Conservation (phyloP, 2,329 filamentous ascomycete genomes). For the Falciphora oryzae region DNA sequence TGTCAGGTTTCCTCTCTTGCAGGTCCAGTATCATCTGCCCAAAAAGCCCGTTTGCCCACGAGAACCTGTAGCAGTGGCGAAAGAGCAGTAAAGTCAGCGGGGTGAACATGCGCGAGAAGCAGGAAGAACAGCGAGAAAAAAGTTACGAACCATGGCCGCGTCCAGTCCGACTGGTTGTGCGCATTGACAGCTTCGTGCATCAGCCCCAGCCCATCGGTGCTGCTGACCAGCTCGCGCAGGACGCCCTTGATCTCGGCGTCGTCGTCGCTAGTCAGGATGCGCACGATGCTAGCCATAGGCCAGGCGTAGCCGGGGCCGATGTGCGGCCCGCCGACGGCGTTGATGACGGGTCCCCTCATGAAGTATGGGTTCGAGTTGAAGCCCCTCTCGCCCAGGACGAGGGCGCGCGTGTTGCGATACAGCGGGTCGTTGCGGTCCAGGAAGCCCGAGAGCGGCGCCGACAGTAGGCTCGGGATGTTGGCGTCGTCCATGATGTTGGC, state of each 20-base stretch:
- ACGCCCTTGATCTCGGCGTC: conserved; percentile 67
- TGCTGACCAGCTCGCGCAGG: conserved; percentile 59
- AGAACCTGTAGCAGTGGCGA: conserved; percentile 58
- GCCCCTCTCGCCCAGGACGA: conserved; percentile 47
- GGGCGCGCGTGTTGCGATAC: conserved; percentile 69
- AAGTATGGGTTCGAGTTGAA: conserved; percentile 66
- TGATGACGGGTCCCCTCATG: conserved; percentile 46
- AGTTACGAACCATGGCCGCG: conserved; percentile 35
- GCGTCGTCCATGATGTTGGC: conserved; percentile 60
- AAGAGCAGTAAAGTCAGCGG: conserved; percentile 3
- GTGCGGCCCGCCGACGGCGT: conserved; percentile 47
- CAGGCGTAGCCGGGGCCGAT: conserved; percentile 65
- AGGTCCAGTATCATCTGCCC: conserved; percentile 77
- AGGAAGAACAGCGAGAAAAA: neutral
- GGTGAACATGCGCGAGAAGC: neutral
- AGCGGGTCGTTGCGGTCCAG: conserved; percentile 50
- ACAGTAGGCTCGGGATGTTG: conserved; percentile 58
- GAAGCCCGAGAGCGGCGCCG: conserved; percentile 57
- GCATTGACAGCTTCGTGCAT: conserved; percentile 78
- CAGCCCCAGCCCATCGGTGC: conserved; percentile 66
- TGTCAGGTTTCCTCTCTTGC: conserved; percentile 60
- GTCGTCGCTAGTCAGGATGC: conserved; percentile 70
- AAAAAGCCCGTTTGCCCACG: conserved; percentile 86
- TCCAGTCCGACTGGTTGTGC: conserved; percentile 42
- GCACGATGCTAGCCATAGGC: conserved; percentile 81